These are phyloP conservation scores for Sporothrix pallida DNA, from an alignment of 2,329 filamentous ascomycete genomes.

Conservation along the genomic window DNA sequence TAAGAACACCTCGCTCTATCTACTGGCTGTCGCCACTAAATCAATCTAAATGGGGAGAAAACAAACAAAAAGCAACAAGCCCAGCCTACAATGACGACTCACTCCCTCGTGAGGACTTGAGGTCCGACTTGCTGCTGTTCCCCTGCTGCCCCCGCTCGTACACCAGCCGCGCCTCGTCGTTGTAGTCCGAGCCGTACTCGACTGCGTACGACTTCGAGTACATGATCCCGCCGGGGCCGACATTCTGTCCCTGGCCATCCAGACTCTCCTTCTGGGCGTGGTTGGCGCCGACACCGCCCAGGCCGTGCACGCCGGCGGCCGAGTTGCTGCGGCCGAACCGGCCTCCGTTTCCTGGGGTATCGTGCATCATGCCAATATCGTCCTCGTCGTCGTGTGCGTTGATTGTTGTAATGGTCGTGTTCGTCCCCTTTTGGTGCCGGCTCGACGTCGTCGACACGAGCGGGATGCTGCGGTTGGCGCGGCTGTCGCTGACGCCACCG, in stretches of 20 bases:
- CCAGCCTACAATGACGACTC: conserved; percentile 27
- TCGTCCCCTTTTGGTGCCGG: conserved; percentile 28
- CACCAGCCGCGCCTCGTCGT: conserved; percentile 36
- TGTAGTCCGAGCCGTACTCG: conserved; percentile 36
- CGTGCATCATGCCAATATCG: conserved; percentile 12
- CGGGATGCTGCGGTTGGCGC: conserved; percentile 29
- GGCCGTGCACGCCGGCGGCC: background rate
- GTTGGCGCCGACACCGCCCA: background rate
- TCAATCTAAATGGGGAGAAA: background rate
- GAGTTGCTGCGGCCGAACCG: conserved; percentile 22
- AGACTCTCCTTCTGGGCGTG: background rate
- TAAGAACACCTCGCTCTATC: conserved; percentile 13
- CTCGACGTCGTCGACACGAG: conserved; percentile 28
- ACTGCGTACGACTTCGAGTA: conserved; percentile 36
- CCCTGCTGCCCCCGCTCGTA: conserved; percentile 13
- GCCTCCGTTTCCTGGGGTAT: background rate
- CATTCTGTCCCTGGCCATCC: background rate
- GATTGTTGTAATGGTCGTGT: conserved; percentile 32
- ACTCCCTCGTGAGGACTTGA: conserved; percentile 30
- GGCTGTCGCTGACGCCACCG: background rate
- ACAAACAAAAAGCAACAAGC: background rate
- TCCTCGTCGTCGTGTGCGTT: conserved; percentile 21
- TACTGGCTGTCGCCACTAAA: background rate
- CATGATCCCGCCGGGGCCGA: conserved; percentile 33
- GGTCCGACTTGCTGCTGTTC: conserved; percentile 30